Evolutionary conservation across 768 basidiomycete genomes (phyloP).

Genomic region (Mrakia blollopis): DNA sequence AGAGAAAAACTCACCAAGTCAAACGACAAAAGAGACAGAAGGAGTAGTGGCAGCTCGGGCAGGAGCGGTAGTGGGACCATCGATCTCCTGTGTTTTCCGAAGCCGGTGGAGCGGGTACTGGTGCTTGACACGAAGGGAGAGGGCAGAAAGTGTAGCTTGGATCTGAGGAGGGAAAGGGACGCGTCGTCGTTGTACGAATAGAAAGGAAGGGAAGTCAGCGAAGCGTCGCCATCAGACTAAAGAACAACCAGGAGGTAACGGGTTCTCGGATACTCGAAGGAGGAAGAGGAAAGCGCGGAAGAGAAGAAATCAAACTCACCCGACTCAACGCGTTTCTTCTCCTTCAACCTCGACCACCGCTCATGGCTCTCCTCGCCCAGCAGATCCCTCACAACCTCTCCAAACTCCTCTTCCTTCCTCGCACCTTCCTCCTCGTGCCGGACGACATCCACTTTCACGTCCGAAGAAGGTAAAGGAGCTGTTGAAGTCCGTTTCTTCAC

Average conservation of each 20-base stretch:
- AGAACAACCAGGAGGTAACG: too few relatives aligned
- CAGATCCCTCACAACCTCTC: slow-evolving; percentile 42
- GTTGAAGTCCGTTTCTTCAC: slow-evolving; percentile 51
- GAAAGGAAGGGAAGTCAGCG: neutral
- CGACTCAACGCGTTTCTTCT: slow-evolving; percentile 66
- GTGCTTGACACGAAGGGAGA: slow-evolving; percentile 70
- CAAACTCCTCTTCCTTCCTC: slow-evolving; percentile 38
- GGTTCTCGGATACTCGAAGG: too few relatives aligned
- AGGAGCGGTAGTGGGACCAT: slow-evolving; percentile 65
- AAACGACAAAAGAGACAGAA: slow-evolving; percentile 79
- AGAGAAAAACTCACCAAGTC: slow-evolving; percentile 58
- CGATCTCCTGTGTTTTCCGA: slow-evolving; percentile 29
- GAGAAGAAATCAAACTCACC: slow-evolving; percentile 51
- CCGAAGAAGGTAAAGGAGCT: neutral
- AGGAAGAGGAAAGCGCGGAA: neutral
- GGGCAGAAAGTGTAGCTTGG: slow-evolving; percentile 78
- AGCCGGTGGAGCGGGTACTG: slow-evolving; percentile 57
- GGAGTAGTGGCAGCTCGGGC: slow-evolving; percentile 63
- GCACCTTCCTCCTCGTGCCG: neutral
- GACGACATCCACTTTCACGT: neutral
- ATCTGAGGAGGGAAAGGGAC: slow-evolving; percentile 49
- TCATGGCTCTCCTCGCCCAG: slow-evolving; percentile 56
- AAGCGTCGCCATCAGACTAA: too few relatives aligned
- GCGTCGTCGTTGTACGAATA: too few relatives aligned
- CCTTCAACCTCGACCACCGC: slow-evolving; percentile 73